A percentile compares a stretch with the other conserved stretches of the same genome.
Evolutionary conservation across 2,329 filamentous ascomycete genomes (phyloP).

Genomic region (Neopestalotiopsis clavispora): DNA sequence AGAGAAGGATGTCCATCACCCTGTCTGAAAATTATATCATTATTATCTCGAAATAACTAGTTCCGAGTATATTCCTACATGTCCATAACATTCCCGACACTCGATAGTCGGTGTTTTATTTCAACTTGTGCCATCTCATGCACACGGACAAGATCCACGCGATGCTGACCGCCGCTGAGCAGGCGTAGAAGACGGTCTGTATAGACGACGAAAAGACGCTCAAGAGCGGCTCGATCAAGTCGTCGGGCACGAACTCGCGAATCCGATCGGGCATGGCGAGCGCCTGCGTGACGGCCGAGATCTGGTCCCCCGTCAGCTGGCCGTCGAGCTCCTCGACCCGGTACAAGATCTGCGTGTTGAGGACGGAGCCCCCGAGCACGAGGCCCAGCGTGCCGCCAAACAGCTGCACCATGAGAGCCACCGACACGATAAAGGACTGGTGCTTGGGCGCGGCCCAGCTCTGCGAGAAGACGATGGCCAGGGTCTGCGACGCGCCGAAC

Average conservation of each 20-base stretch:
- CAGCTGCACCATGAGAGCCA: slow-evolving; percentile 18
- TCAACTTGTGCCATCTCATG: slow-evolving; percentile 19
- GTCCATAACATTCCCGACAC: neutral
- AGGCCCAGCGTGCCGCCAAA: slow-evolving; percentile 19
- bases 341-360: slow-evolving; percentile 16
- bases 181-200: slow-evolving; percentile 16
- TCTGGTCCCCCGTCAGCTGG: slow-evolving; percentile 6
- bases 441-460: slow-evolving; percentile 17
- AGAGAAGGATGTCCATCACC: neutral
- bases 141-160: slow-evolving; percentile 13
- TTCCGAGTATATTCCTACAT: neutral
- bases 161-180: slow-evolving; percentile 15
- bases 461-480: slow-evolving; percentile 18
- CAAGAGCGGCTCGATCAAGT: neutral
- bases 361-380: slow-evolving; percentile 17
- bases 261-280: slow-evolving; percentile 12
- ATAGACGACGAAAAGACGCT: slow-evolving; percentile 12
- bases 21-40: neutral
- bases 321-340: slow-evolving; percentile 12
- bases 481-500: slow-evolving; percentile 18
- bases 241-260: neutral
- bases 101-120: neutral
- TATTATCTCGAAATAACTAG: neutral
- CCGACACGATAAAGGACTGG: slow-evolving; percentile 18
- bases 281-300: slow-evolving; percentile 12